Evolutionary conservation across 139 green algal species (phyloP), one percentile per base, ranked within the genome.

Genomic region (Mychonastes homosphaera): DNA sequence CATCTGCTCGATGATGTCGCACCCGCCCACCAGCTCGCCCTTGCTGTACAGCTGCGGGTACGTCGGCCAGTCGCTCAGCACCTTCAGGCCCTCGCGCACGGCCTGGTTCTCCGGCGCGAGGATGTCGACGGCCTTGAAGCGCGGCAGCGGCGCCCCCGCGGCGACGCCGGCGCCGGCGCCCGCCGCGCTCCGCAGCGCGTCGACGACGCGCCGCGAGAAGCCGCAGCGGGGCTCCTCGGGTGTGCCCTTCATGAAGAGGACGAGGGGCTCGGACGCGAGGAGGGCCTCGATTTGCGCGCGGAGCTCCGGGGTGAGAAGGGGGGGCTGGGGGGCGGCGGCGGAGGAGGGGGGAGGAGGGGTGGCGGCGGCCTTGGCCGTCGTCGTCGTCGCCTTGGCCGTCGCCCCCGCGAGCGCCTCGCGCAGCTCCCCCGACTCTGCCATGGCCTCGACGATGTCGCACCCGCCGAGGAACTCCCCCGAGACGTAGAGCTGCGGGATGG

Each of bases 221-320:
- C 90, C 90, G 64, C 90, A 97, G 23, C 79, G 67, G 0, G 90
- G 90, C 13, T 57, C 63, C 16, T 86, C 75, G 3, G 75, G 78
- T 3, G 40, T 76, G 23, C 88, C 88, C 72, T 92, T 87, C 82
- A 95, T 91, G 66, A 94, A 94, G n/a, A 94, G 70, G 58, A 91
- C 62, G 24, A 92, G 71, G 2, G 74, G 70, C 3, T 64, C 21
- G 2, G 44, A 53, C 1, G 58, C 39, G 3, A 87, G 61, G 30
- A 95, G 70, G 16, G 29, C 46, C 55, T 86, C 72, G 29, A 93
- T 77, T 18, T 71, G 57, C 32, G 56, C 23, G 32, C 61, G 56
- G 56, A 81, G 44, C 27, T 64, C 40, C 9, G 50, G 8, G 7
- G 41, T 39, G 30, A 57, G 50, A n/a, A n/a, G n/a, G 6, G 8